Evolutionary conservation across 75 land plant species (phyloP), one percentile per base, ranked within the genome.

Genomic region (Pinus albicaulis): DNA sequence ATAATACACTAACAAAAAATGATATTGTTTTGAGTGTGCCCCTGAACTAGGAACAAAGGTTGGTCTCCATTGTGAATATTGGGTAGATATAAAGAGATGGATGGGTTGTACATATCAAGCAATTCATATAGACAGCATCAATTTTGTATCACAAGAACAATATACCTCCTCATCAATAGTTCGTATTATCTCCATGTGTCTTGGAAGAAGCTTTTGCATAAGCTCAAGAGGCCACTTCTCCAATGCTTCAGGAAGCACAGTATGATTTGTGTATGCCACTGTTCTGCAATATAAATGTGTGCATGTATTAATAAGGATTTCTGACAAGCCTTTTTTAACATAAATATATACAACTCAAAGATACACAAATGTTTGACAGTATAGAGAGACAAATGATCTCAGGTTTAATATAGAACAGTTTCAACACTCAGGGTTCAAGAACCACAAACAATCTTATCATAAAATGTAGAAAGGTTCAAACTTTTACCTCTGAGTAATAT

Each of bases 191-290:
- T 96, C 92, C 66, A 90, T 83, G 79, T 96, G 99, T 55, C 99
- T 85, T 75, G 99, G 99, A 75, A 96, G 89, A 74, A 96, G 78
- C 76, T 87, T 90, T 78, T 88, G 87, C 91, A 96, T 90, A 14
- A 92, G 79, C 52, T 89, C 92, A 41, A 87, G 80, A 73, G 92
- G 92, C 99, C 99, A 94, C 82, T 94, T 96, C 85, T 96, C 99
- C 85, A 96, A 81, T 24, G 99, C 99, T 79, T 96, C 99, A 64
- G 99, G 99, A 63, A 96, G 90, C 69, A 96, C 99, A 55, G 99
- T 96, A 71, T 96, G 99, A 75, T 96, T 96, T 60, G 99, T 96
- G 75, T 96, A 96, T 34, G 99, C 99, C 74, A 94, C 89, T 58
- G 98, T 90, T 76, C 99, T 96, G 72, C 68, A 63, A 72, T 53